A percentile compares a stretch with the other conserved stretches of the same genome.
Conservation (phyloP, 2,329 filamentous ascomycete genomes). For the Arachnomyces sp. region DNA sequence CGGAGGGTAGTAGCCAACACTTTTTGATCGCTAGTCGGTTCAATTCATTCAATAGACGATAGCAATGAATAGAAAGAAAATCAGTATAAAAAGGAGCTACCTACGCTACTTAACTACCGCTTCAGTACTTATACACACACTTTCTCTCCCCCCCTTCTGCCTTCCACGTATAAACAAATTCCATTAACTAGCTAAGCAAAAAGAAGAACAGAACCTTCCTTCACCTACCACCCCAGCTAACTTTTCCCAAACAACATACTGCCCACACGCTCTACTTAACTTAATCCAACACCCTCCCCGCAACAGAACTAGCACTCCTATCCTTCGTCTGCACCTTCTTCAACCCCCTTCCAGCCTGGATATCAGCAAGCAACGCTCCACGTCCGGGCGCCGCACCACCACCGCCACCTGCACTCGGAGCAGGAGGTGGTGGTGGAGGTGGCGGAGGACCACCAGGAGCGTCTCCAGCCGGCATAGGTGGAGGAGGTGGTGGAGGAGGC, state of each 20-base stretch:
- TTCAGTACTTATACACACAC: too few relatives aligned
- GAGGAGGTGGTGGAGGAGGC: conserved; percentile 23
- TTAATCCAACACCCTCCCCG: conserved; percentile 60
- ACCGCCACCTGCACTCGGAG: conserved; percentile 24
- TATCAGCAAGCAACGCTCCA: conserved; percentile 67
- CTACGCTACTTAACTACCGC: too few relatives aligned
- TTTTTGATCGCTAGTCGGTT: too few relatives aligned
- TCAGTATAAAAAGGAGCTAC: too few relatives aligned
- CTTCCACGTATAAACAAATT: too few relatives aligned
- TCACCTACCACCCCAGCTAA: neutral
- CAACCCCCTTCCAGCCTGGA: conserved; percentile 67
- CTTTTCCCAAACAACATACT: neutral
- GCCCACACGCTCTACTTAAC: neutral
- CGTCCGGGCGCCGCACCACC: conserved; percentile 42
- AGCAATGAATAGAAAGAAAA: too few relatives aligned
- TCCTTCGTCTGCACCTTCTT: conserved; percentile 89
- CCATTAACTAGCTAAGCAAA: too few relatives aligned
- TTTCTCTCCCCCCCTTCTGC: too few relatives aligned
- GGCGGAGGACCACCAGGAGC: conserved; percentile 11
- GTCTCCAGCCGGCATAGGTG: conserved; percentile 13
- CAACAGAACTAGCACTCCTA: conserved; percentile 61
- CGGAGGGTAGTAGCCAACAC: too few relatives aligned
- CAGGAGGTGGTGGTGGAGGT: conserved; percentile 27
- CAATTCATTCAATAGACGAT: too few relatives aligned
- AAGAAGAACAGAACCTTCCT: too few relatives aligned